Evolutionary conservation across 1,284 basidiomycete species (phyloP).

Genomic region (Mrakiaceae sp.): DNA sequence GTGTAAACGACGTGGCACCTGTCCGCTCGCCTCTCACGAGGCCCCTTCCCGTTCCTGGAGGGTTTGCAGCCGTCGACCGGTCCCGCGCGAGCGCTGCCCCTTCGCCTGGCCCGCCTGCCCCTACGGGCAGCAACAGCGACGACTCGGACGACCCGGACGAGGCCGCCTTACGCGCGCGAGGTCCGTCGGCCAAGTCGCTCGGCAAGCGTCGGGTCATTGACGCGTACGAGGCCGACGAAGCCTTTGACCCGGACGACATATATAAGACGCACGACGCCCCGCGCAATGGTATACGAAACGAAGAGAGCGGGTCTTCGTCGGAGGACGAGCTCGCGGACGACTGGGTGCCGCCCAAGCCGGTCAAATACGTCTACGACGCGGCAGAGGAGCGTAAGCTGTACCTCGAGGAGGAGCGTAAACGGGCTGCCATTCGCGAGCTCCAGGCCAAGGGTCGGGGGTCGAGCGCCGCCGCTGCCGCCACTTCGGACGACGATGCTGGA

Average conservation of each 20-base stretch:
- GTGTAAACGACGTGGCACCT: too few relatives aligned
- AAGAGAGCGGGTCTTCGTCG: conserved; percentile 4
- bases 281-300: neutral
- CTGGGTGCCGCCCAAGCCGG: conserved; percentile 35
- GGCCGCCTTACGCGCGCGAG: neutral
- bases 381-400: conserved; percentile 49
- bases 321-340: conserved; percentile 17
- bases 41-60: conserved; percentile 13
- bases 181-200: conserved; percentile 60
- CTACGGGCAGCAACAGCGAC: neutral
- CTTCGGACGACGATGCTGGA: neutral
- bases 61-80: neutral
- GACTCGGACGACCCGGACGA: neutral
- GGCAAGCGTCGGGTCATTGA: conserved; percentile 60
- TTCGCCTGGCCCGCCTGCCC: neutral
- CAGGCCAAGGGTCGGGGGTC: conserved; percentile 5
- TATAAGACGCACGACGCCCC: conserved; percentile 36
- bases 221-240: conserved; percentile 33
- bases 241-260: conserved; percentile 40
- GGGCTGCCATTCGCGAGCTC: neutral
- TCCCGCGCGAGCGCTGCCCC: neutral
- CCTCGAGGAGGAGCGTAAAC: conserved; percentile 13
- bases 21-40: neutral
- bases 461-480: neutral
- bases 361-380: conserved; percentile 66